phyloP scores from a whole-genome alignment of 768 basidiomycete genomes.

The Cyathus striatus region DNA sequence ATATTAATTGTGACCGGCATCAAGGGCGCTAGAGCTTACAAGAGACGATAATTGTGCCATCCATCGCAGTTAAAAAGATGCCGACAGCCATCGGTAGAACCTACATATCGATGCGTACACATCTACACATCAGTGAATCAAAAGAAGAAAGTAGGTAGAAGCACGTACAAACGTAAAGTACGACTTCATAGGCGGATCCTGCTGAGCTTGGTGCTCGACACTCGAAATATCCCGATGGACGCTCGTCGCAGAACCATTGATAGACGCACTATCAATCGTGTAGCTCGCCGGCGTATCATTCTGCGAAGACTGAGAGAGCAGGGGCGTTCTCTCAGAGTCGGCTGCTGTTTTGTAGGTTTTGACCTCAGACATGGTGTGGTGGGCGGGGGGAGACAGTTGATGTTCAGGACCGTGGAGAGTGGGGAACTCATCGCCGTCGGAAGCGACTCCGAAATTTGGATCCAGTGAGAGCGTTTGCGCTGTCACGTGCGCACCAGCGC shows the following conservation, averaged over 20 bases:
- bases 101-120: conserved; percentile 12
- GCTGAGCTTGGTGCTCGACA: neutral
- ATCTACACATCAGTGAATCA: neutral
- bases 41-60: conserved; percentile 44
- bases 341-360: no score
- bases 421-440: no score
- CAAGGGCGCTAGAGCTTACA: conserved; percentile 16
- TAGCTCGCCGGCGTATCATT: neutral
- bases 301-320: neutral
- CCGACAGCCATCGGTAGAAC: conserved; percentile 44
- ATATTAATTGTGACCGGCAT: neutral
- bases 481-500: no score
- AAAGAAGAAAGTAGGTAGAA: conserved; percentile 2
- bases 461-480: no score
- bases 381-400: no score
- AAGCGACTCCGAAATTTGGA: no score
- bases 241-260: no score
- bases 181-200: neutral
- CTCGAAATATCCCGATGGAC: neutral
- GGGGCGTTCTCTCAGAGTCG: neutral
- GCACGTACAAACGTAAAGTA: conserved; percentile 1
- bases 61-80: conserved; percentile 42
- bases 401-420: no score
- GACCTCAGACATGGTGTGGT: no score
- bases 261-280: neutral